Percentiles rank a stretch among this genome's conserved stretches.
These are phyloP conservation scores for Tulasnella sp. DNA, from an alignment of 768 basidiomycete genomes.

Conservation along the genomic window DNA sequence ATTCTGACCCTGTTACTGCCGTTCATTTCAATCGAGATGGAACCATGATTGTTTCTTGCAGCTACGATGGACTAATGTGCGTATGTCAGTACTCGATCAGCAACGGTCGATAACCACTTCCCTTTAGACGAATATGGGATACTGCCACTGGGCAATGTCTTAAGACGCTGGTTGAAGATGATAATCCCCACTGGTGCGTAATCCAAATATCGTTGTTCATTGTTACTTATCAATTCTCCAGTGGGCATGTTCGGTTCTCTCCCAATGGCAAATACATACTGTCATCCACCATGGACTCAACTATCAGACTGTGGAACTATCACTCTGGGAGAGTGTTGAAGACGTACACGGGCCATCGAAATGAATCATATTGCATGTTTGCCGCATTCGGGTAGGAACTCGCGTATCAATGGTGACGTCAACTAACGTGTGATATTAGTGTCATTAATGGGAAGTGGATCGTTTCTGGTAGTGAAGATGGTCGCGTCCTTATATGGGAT, in stretches of 20 bases:
- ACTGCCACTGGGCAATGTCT: slow-evolving; percentile 93
- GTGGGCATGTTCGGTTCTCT: slow-evolving; percentile 76
- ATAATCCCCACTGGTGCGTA: slow-evolving; percentile 77
- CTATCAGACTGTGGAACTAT: slow-evolving; percentile 88
- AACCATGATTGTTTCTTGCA: slow-evolving; percentile 84
- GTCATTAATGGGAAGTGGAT: slow-evolving; percentile 58
- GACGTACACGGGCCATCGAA: slow-evolving; percentile 78
- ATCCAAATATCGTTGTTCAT: neutral
- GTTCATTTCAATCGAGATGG: slow-evolving; percentile 93
- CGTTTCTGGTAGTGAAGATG: slow-evolving; percentile 82
- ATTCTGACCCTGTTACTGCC: slow-evolving; percentile 92
- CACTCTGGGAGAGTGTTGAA: slow-evolving; percentile 84
- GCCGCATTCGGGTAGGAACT: slow-evolving; percentile 41
- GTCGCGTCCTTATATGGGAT: slow-evolving; percentile 82
- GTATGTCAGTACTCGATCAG: slow-evolving; percentile 21
- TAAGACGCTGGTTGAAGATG: slow-evolving; percentile 92
- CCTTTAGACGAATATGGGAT: slow-evolving; percentile 86
- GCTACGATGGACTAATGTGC: slow-evolving; percentile 95
- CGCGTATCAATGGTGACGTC: neutral
- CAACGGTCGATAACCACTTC: neutral
- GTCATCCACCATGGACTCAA: slow-evolving; percentile 87
- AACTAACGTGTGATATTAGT: slow-evolving; percentile 19
- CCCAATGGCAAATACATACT: slow-evolving; percentile 86
- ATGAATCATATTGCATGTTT: slow-evolving; percentile 71
- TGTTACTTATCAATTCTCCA: slow-evolving; percentile 8